A percentile compares a stretch with the other conserved stretches of the same genome.
These are phyloP conservation scores for Termitomyces titanicus DNA, from an alignment of 768 basidiomycete genomes.

Conservation along the genomic window DNA sequence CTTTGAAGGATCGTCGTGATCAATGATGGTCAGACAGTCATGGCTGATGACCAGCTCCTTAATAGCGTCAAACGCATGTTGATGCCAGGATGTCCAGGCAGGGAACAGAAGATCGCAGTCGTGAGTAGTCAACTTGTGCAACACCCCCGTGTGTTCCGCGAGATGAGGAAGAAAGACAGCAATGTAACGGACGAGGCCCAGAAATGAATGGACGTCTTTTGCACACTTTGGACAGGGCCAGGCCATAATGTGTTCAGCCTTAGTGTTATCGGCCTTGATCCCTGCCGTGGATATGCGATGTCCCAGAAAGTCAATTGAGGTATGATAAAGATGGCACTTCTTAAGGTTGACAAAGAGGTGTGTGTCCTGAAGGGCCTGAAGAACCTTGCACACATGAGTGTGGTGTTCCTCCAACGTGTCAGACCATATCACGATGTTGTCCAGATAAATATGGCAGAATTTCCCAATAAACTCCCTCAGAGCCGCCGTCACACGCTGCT, in stretches of 20 bases:
- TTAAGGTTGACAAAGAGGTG: too few relatives aligned
- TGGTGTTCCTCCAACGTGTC: too few relatives aligned
- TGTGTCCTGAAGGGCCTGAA: too few relatives aligned
- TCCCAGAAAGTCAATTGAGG: too few relatives aligned
- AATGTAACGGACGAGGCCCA: neutral
- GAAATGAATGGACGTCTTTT: neutral
- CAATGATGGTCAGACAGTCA: neutral
- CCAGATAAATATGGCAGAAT: too few relatives aligned
- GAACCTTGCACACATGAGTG: too few relatives aligned
- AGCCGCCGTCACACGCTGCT: too few relatives aligned
- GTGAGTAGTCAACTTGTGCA: neutral
- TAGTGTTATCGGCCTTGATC: neutral
- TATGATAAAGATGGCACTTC: too few relatives aligned
- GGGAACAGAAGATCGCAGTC: neutral
- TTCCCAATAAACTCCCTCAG: too few relatives aligned
- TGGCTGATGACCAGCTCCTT: neutral
- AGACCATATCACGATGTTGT: too few relatives aligned
- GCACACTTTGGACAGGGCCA: neutral
- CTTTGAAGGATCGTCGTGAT: neutral
- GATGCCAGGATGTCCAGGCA: neutral
- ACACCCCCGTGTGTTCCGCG: neutral
- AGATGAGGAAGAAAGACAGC: neutral
- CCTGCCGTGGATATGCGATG: too few relatives aligned
- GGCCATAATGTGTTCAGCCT: neutral
- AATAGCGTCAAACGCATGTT: neutral